Percentiles rank a stretch among this genome's conserved stretches.
Evolutionary conservation across 768 basidiomycete species (phyloP).

Genomic region (Rhizopogon vesiculosus): DNA sequence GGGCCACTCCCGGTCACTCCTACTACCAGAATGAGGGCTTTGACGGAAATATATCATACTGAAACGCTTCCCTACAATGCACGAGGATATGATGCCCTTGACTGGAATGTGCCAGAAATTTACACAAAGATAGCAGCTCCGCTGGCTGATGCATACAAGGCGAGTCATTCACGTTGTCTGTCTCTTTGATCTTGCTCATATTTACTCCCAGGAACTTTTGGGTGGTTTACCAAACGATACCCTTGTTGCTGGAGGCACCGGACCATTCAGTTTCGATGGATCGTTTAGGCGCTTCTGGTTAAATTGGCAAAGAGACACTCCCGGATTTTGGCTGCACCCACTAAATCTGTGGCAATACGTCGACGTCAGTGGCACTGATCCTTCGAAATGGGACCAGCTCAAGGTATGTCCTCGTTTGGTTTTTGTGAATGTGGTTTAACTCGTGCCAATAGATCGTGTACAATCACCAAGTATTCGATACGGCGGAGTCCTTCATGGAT

Average conservation of each 20-base stretch:
- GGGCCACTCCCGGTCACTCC: constrained; percentile 49
- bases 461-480: constrained; percentile 52
- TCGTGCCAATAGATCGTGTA: constrained; percentile 41
- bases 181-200: background rate
- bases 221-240: constrained; percentile 44
- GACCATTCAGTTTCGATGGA: constrained; percentile 58
- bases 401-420: constrained; percentile 29
- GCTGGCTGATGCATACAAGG: constrained; percentile 37
- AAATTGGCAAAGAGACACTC: constrained; percentile 41
- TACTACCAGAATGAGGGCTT: constrained; percentile 33
- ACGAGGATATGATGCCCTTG: constrained; percentile 30
- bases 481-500: constrained; percentile 42
- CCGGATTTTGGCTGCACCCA: constrained; percentile 50
- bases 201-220: constrained; percentile 40
- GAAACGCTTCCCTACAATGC: constrained; percentile 51
- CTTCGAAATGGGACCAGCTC: constrained; percentile 46
- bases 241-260: constrained; percentile 39
- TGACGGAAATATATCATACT: constrained; percentile 49
- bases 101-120: constrained; percentile 22
- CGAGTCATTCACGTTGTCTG: constrained; percentile 14
- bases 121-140: constrained; percentile 29
- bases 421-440: background rate
- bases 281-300: constrained; percentile 53
- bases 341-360: constrained; percentile 54
- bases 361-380: constrained; percentile 51